phyloP scores from a whole-genome alignment of 2,329 filamentous ascomycete species.

The Fusarium torreyae region DNA sequence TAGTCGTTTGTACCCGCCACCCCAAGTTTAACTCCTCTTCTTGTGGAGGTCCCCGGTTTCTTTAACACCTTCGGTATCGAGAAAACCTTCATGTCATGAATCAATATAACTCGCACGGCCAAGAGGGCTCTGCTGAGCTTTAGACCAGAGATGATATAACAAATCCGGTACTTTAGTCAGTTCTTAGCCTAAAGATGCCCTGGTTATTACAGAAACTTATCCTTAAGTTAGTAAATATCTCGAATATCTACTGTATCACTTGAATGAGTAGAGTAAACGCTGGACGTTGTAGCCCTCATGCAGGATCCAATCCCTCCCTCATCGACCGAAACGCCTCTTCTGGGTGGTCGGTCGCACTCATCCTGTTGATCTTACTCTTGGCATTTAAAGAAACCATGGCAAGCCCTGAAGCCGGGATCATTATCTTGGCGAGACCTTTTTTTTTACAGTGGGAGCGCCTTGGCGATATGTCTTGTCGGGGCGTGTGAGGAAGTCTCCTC shows the following conservation, averaged over 20 bases:
- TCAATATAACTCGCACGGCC: slow-evolving; percentile 1
- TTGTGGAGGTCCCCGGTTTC: slow-evolving; percentile 1
- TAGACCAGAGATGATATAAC: too few relatives aligned
- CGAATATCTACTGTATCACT: too few relatives aligned
- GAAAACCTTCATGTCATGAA: not conserved
- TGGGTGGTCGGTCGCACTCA: slow-evolving; percentile 1
- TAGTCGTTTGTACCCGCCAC: slow-evolving; percentile 1
- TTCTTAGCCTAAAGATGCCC: too few relatives aligned
- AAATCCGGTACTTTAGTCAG: too few relatives aligned
- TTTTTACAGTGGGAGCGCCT: slow-evolving; percentile 21
- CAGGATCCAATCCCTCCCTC: slow-evolving; percentile 12
- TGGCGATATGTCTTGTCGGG: slow-evolving; percentile 28
- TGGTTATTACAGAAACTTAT: too few relatives aligned
- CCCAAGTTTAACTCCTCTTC: not conserved
- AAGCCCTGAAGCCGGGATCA: slow-evolving; percentile 13
- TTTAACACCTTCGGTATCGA: slow-evolving; percentile 1
- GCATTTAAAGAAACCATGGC: slow-evolving; percentile 34
- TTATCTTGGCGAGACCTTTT: slow-evolving; percentile 4
- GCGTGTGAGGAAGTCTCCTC: slow-evolving; percentile 20
- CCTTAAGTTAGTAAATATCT: too few relatives aligned
- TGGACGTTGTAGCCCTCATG: not conserved
- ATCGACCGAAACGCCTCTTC: slow-evolving; percentile 20
- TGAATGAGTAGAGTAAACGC: not conserved
- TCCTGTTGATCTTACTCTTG: slow-evolving; percentile 41
- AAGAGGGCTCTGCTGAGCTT: too few relatives aligned